These are phyloP conservation scores for Teratosphaeria viscida DNA, from an alignment of 2,329 filamentous ascomycete genomes.

Conservation along the genomic window DNA sequence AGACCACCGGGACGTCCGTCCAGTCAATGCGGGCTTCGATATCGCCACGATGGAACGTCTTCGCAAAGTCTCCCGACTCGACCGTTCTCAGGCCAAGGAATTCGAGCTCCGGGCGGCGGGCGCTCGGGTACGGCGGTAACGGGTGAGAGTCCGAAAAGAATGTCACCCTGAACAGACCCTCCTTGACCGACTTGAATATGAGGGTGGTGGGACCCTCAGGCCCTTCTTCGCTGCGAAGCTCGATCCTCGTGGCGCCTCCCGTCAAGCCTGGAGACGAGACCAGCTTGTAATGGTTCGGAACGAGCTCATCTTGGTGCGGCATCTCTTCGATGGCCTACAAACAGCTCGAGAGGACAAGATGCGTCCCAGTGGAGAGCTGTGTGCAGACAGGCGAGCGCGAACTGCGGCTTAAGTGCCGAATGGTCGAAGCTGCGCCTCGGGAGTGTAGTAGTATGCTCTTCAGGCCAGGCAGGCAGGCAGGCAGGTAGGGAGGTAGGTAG, in stretches of 20 bases:
- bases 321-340: neutral
- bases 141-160: constrained; percentile 54
- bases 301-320: neutral
- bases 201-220: constrained; percentile 22
- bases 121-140: constrained; percentile 55
- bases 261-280: neutral
- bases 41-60: constrained; percentile 32
- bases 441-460: too few relatives aligned
- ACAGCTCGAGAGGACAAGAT: neutral
- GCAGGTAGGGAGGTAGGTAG: too few relatives aligned
- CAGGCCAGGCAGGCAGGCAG: too few relatives aligned
- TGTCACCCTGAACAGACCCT: constrained; percentile 57
- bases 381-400: neutral
- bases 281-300: neutral
- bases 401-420: neutral
- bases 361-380: neutral
- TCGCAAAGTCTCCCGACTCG: constrained; percentile 23
- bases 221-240: neutral
- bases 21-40: constrained; percentile 50
- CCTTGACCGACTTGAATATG: constrained; percentile 50
- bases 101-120: constrained; percentile 32
- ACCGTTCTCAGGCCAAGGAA: constrained; percentile 14
- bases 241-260: neutral
- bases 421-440: neutral
- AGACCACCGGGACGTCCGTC: constrained; percentile 47